Conservation (phyloP, 257 asterid species). For the Solanum clarkiae region DNA sequence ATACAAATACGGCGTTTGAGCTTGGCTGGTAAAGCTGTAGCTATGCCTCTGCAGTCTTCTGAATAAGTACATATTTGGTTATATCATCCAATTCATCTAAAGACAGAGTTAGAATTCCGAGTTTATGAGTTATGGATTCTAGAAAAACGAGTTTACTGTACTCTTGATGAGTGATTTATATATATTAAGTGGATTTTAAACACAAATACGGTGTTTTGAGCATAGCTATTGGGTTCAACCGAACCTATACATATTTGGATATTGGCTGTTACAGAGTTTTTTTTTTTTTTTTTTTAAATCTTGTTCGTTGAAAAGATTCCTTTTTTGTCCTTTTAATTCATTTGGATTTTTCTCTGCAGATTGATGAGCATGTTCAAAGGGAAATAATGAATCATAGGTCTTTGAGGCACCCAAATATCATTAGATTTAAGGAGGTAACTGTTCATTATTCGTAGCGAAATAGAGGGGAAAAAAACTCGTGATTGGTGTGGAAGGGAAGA, state of each 20-base stretch:
- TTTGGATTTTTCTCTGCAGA: conserved; percentile 8
- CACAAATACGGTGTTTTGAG: neutral
- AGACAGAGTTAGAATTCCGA: neutral
- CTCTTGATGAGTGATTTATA: neutral
- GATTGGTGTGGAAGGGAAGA: neutral
- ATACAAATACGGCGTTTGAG: neutral
- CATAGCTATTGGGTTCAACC: neutral
- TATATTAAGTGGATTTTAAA: neutral
- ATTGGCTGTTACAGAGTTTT: neutral
- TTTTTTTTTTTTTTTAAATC: neutral
- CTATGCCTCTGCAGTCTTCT: neutral
- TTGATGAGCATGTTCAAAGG: conserved; percentile 51
- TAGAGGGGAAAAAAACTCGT: neutral
- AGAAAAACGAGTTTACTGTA: neutral
- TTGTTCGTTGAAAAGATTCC: neutral
- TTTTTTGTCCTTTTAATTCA: neutral
- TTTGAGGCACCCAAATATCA: conserved; percentile 35
- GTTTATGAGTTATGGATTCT: neutral
- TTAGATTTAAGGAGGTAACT: conserved; percentile 37
- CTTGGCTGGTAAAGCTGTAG: neutral
- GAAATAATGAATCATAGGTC: conserved; percentile 49
- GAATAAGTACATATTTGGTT: neutral
- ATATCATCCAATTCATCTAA: neutral
- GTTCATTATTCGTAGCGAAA: neutral
- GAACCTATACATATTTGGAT: neutral